Base-by-base conservation (phyloP, 257 asterid species). In the Lithospermum erythrorhizon region DNA sequence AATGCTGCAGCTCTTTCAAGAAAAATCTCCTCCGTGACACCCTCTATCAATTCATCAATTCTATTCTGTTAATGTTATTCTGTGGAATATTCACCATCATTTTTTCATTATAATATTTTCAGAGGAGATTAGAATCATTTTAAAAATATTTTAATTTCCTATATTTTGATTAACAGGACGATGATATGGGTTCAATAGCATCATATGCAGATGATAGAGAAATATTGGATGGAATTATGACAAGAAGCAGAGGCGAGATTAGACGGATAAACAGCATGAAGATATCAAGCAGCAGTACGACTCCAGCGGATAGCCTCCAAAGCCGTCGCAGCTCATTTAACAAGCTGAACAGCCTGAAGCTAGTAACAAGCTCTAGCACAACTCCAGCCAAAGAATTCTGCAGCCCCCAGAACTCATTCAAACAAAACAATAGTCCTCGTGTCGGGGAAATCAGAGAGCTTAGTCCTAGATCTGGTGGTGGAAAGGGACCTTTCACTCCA, bases 401-500 rank as follows among this genome's bases (percentile, higher is more conserved):
- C 20, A 56, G 60, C 37, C 37, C 57, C 57, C 57, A 19, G 25
- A 19, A 13, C 14, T 53, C 25, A 53, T 53, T 22, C 22, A 19
- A 53, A 11, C 22, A 15, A 53, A 15, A 6, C 24, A n/a, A 53
- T 53, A 53, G 57, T 53, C 57, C 57, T n/a, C 57, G 57, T 53
- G 57, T 53, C 4, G 25, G 25, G 11, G 57, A 53, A 22, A 19
- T 53, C 18, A 53, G 57, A 22, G 57, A 53, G 57, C 15, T 19
- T 19, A 53, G 57, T 53, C 57, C 57, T n/a, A 22, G 57, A 53
- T 53, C 57, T n/a, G 57, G 57, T 6, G 23, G 57, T 16, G 45
- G 41, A 51, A 56, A 55, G 53, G 73, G 68, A 62, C 65, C 72
- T 21, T 61, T 68, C 5, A 64, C 63, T 68, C 65, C 63, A 27